phyloP scores from a whole-genome alignment of 106 monocot species.

The Hemerocallis citrina region DNA sequence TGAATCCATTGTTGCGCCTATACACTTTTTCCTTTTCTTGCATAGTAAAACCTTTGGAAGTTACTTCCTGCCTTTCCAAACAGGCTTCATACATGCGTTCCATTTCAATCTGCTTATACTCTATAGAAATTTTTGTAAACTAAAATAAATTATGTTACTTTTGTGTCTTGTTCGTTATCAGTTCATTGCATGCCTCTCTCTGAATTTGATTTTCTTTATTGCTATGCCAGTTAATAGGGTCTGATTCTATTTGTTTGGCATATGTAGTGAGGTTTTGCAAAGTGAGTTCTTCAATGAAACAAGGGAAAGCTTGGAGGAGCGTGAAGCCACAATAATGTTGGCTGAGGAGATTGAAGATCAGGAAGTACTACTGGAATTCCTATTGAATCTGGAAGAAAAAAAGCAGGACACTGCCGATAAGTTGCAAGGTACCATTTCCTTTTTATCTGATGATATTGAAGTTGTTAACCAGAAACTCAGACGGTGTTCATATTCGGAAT shows the following conservation, averaged over 20 bases:
- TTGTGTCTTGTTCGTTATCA: too few species aligned
- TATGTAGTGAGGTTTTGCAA: slow-evolving; percentile 72
- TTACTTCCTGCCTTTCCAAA: too few species aligned
- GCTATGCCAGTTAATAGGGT: background rate
- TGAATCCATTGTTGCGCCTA: too few species aligned
- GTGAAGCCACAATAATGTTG: slow-evolving; percentile 56
- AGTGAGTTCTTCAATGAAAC: slow-evolving; percentile 83
- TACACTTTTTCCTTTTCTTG: too few species aligned
- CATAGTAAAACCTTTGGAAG: too few species aligned
- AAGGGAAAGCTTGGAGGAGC: slow-evolving; percentile 50
- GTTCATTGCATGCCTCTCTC: background rate
- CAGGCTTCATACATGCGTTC: too few species aligned
- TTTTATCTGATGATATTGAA: slow-evolving; percentile 66
- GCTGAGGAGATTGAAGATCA: slow-evolving; percentile 73
- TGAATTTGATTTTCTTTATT: background rate
- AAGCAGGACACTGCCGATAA: slow-evolving; percentile 60
- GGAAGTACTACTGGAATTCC: slow-evolving; percentile 83
- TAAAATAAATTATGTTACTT: too few species aligned
- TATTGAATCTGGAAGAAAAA: slow-evolving; percentile 43
- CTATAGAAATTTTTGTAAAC: too few species aligned
- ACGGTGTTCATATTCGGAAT: slow-evolving; percentile 9
- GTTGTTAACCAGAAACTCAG: slow-evolving; percentile 33
- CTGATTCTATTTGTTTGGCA: slow-evolving; percentile 1
- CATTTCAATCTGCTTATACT: too few species aligned
- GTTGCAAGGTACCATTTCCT: slow-evolving; percentile 47